phyloP scores from a whole-genome alignment of 2,329 filamentous ascomycete genomes.

The Leptographium procerum region DNA sequence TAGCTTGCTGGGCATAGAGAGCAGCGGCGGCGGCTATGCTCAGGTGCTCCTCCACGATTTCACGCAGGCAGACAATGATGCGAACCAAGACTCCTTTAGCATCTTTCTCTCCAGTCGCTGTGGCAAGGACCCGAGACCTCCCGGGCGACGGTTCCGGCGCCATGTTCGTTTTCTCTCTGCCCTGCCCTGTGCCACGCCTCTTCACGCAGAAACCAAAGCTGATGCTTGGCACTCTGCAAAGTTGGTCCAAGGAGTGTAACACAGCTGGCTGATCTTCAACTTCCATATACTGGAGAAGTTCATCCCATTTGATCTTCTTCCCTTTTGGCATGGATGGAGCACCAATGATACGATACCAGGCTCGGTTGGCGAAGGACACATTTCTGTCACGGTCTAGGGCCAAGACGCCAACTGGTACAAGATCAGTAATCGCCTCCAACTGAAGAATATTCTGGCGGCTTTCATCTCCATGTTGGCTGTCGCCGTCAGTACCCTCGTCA shows the following conservation, averaged over 20 bases:
- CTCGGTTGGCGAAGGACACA: slow-evolving; percentile 61
- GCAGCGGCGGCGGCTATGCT: slow-evolving; percentile 36
- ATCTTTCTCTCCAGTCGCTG: slow-evolving; percentile 33
- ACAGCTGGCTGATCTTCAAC: slow-evolving; percentile 34
- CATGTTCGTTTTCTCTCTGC: background rate
- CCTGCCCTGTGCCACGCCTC: slow-evolving; percentile 11
- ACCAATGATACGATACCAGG: slow-evolving; percentile 45
- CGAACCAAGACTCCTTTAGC: slow-evolving; percentile 30
- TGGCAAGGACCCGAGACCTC: slow-evolving; percentile 34
- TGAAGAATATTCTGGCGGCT: slow-evolving; percentile 41
- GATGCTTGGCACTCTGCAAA: slow-evolving; percentile 23
- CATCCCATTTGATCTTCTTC: slow-evolving; percentile 5
- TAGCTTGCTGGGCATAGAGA: slow-evolving; percentile 36
- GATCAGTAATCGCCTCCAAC: slow-evolving; percentile 60
- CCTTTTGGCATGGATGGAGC: slow-evolving; percentile 18
- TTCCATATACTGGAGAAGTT: slow-evolving; percentile 31
- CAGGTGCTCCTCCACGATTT: slow-evolving; percentile 38
- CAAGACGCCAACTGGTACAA: slow-evolving; percentile 64
- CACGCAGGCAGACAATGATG: slow-evolving; percentile 37
- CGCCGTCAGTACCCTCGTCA: background rate
- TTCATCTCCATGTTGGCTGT: background rate
- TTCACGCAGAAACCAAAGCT: slow-evolving; percentile 37
- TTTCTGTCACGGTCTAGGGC: slow-evolving; percentile 54
- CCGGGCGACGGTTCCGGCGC: background rate
- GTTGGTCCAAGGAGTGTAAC: slow-evolving; percentile 28